These are phyloP conservation scores for Odonthalia washingtoniensis DNA, from an alignment of 31 red algal genomes.

Conservation along the genomic window DNA sequence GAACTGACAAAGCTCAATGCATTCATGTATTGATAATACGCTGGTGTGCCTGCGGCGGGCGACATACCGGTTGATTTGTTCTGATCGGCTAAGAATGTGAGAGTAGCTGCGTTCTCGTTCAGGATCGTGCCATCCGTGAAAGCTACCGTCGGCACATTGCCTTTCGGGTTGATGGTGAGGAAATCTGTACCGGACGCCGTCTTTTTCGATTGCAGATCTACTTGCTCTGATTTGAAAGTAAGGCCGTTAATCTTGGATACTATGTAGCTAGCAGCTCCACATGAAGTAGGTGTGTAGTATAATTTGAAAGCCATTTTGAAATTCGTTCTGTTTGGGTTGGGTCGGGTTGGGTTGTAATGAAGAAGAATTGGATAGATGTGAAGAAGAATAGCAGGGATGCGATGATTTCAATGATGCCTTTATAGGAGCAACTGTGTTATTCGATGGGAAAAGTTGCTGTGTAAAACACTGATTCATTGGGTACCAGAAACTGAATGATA, in stretches of 20 bases:
- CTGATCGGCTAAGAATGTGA: conserved; percentile 34
- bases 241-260: not conserved
- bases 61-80: not conserved
- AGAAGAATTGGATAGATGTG: no score
- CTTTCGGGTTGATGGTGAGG: conserved; percentile 37
- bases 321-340: not conserved
- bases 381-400: no score
- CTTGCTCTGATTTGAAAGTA: conserved; percentile 42
- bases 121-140: conserved; percentile 14
- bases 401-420: no score
- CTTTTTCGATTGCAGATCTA: conserved; percentile 22
- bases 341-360: not conserved
- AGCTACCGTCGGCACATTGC: conserved; percentile 33
- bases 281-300: conserved; percentile 51
- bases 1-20: conserved; percentile 30
- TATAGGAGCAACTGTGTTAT: no score
- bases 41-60: conserved; percentile 11
- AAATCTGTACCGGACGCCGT: conserved; percentile 44
- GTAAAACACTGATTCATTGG: no score
- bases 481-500: no score
- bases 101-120: conserved; percentile 22
- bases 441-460: no score
- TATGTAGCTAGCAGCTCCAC: conserved; percentile 45
- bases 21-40: conserved; percentile 22
- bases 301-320: conserved; percentile 52